phyloP scores from a whole-genome alignment of 768 basidiomycete species.

The Termitomyces sp. region DNA sequence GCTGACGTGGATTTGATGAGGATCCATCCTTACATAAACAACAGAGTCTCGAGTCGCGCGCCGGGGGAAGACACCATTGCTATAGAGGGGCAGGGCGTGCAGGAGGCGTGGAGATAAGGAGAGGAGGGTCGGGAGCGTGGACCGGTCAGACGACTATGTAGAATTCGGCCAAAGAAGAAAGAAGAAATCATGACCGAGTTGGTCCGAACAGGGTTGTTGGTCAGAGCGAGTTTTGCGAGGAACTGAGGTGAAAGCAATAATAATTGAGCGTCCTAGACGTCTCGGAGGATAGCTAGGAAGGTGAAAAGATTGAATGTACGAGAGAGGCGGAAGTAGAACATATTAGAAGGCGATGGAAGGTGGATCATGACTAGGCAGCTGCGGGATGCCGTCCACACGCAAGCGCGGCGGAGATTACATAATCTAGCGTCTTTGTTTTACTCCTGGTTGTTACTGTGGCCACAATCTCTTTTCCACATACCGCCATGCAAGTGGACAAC shows the following conservation, averaged over 20 bases:
- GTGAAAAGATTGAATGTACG: neutral
- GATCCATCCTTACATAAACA: neutral
- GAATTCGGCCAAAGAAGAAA: neutral
- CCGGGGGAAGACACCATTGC: neutral
- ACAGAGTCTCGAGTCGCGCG: neutral
- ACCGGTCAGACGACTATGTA: neutral
- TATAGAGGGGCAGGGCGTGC: neutral
- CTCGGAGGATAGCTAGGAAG: neutral
- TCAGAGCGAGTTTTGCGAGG: neutral
- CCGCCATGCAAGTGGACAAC: constrained; percentile 41
- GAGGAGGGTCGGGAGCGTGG: neutral
- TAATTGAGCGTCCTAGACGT: neutral
- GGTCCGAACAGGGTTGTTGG: neutral
- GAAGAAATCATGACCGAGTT: neutral
- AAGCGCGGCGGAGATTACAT: constrained; percentile 15
- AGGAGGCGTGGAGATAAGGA: neutral
- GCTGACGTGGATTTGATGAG: neutral
- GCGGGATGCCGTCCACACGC: constrained; percentile 11
- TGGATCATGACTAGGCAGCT: too few relatives aligned
- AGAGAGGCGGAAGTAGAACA: constrained; percentile 3
- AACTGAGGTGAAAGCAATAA: neutral
- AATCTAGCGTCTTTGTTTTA: constrained; percentile 7
- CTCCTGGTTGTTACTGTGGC: constrained; percentile 3
- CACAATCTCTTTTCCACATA: constrained; percentile 1
- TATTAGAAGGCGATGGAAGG: constrained; percentile 10